Evolutionary conservation across 345 rosid genomes (phyloP), one percentile per base, ranked within the genome.

Genomic region (Streptanthus diversifolius): DNA sequence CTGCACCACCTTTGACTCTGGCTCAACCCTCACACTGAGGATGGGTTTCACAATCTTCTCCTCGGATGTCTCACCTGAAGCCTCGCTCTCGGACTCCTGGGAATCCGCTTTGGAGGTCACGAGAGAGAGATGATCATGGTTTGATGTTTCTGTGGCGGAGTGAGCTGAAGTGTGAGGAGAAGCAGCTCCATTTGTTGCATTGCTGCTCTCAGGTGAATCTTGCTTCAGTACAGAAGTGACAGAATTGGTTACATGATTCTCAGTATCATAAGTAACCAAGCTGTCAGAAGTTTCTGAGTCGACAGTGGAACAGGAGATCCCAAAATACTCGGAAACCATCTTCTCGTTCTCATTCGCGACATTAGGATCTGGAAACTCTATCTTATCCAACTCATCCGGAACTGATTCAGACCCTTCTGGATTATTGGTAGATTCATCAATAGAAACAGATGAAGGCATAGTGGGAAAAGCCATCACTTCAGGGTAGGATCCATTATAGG

Each of bases 301-400:
- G 55, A 82, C 30, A 70, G 71, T 71, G 59, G 84, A 64, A 73
- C 85, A 77, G n/a, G 93, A 56, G 57, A 92, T 83, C 74, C 82
- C 90, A 71, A 85, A 83, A 72, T 95, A 95, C 83, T 95, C 99
- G 0, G 99, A 90, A 66, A 95, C 87, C 99, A 95, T 95, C 84
- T 86, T 82, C 83, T 92, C 88, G 76, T 90, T 89, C 78, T 95
- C 99, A 43, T 92, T 92, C 19, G 68, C 95, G 51, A 95, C 83
- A 49, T 92, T 88, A 0, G 97, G 99, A 81, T 95, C 99, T 6
- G 98, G 99, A 68, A 95, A 95, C 88, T 95, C 99, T 12, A 95
- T 85, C 83, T 80, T 88, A 22, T 95, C 96, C 25, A 92, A 43
- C 56, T 89, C 93, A 66, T 69, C 43, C 2, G 85, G 77, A 47